Evolutionary conservation across 176 grass and related monocot species (phyloP).

Genomic region (Dendrocalamus sinicus): DNA sequence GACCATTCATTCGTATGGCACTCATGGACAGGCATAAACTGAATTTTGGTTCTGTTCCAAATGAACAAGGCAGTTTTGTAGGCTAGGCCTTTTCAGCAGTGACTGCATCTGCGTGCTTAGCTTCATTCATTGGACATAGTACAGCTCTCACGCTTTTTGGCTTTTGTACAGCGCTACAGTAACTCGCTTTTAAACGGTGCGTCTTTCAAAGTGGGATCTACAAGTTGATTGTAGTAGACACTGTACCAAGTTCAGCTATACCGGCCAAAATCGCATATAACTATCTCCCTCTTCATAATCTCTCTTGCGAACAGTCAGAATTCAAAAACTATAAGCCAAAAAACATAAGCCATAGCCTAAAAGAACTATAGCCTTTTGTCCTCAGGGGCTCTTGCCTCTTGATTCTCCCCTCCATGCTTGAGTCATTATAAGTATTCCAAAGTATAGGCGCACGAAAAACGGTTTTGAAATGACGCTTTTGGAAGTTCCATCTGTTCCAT

Average conservation of each 20-base stretch:
- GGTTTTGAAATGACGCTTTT: not conserved
- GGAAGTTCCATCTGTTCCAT: not conserved
- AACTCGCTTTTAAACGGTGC: too few relatives aligned
- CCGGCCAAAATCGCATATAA: too few relatives aligned
- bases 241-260: too few relatives aligned
- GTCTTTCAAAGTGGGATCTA: too few relatives aligned
- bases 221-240: too few relatives aligned
- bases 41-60: not conserved
- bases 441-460: not conserved
- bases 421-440: not conserved
- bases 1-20: not conserved
- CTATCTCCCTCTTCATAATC: too few relatives aligned
- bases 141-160: not conserved
- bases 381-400: not conserved
- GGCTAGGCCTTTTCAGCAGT: not conserved
- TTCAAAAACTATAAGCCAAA: too few relatives aligned
- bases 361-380: not conserved
- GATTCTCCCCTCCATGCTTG: not conserved
- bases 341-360: too few relatives aligned
- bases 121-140: conserved; percentile 12
- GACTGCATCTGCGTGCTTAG: conserved; percentile 18
- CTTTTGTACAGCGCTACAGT: too few relatives aligned
- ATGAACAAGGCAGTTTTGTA: not conserved
- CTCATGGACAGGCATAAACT: not conserved
- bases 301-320: too few relatives aligned